Evolutionary conservation across 2,329 filamentous ascomycete species (phyloP), one percentile per base, ranked within the genome.

Genomic region (Knoxdaviesia proteae): DNA sequence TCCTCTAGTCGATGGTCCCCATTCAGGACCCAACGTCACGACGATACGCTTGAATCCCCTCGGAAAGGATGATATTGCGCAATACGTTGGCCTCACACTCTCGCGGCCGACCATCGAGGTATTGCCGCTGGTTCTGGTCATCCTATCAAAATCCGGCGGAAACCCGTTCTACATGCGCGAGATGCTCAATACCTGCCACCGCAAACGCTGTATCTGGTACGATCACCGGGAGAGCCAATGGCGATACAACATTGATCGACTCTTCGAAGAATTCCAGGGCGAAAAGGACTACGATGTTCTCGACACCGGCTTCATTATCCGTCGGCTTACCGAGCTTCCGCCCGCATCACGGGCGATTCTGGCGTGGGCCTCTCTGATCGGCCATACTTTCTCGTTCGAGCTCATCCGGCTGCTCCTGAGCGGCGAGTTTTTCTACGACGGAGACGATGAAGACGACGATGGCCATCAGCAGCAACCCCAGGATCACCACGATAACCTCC

Each of bases 121-220:
- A 1, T 62, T 82, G 1, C 78, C 86, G 0, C 64, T 96, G 11
- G 81, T 83, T 2, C 73, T 86, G 6, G 82, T 94, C 7, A 75
- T 94, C 5, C 82, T 92, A 55, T 86, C 88, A 52, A 92, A 90
- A 60, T 88, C 83, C 6, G 73, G 73, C 31, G 87, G 87, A 1
- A 94, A 93, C 47, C 80, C 86, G 0, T 94, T 94, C 53, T 92
- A 90, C 53, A 81, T 94, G 56, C 71, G 84, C 44, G 84, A 94
- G 59, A 92, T 94, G 71, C 69, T 94, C 5, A 83, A 83, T 53
- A 79, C 80, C 3, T 92, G 84, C 55, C 78, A 93, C 56, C 75
- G 83, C 36, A 90, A 84, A 54, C 79, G 79, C 49, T 93, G 83
- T 56, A 80, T 94, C 41, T 93, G 78, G 72, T 94, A 93, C 57